A percentile compares a stretch with the other conserved stretches of the same genome.
These are phyloP conservation scores for Penicillium concentricum DNA, from an alignment of 2,329 filamentous ascomycete genomes.

Conservation along the genomic window DNA sequence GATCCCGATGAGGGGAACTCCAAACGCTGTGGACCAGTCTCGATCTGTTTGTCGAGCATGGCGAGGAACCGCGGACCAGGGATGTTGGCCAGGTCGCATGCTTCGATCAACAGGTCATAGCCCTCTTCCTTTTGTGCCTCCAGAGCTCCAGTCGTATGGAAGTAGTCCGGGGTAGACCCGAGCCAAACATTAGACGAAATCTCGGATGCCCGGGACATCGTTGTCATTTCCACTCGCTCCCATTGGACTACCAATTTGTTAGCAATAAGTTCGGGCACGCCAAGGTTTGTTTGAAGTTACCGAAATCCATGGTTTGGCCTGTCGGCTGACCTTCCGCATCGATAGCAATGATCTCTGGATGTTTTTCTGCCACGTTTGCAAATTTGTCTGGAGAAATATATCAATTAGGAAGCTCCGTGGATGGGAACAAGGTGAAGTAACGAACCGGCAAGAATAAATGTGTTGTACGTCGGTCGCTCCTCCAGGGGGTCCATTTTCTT, in stretches of 20 bases:
- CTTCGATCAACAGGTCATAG: slow-evolving; percentile 85
- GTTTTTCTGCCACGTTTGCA: slow-evolving; percentile 66
- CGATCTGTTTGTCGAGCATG: slow-evolving; percentile 58
- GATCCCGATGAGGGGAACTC: slow-evolving; percentile 96
- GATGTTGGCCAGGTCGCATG: slow-evolving; percentile 78
- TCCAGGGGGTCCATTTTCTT: slow-evolving; percentile 60
- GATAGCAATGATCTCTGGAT: slow-evolving; percentile 71
- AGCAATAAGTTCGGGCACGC: slow-evolving; percentile 1
- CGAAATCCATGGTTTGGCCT: slow-evolving; percentile 81
- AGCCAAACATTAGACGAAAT: slow-evolving; percentile 89
- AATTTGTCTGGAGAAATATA: slow-evolving; percentile 58
- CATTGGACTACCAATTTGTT: slow-evolving; percentile 59
- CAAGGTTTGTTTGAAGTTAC: slow-evolving; percentile 39
- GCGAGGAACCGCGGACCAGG: slow-evolving; percentile 67
- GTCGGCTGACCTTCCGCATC: slow-evolving; percentile 71
- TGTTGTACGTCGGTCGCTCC: slow-evolving; percentile 70
- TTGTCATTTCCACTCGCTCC: slow-evolving; percentile 88
- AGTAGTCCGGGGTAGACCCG: slow-evolving; percentile 76
- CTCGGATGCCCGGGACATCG: slow-evolving; percentile 85
- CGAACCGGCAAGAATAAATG: slow-evolving; percentile 69
- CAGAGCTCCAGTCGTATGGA: slow-evolving; percentile 45
- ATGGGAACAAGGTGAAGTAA: slow-evolving; percentile 8
- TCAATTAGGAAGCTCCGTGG: neutral
- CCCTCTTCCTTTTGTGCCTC: slow-evolving; percentile 48
- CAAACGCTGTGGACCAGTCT: slow-evolving; percentile 56